Conservation (phyloP, 805 yeast genomes). For the Starmerella sirachaensis region DNA sequence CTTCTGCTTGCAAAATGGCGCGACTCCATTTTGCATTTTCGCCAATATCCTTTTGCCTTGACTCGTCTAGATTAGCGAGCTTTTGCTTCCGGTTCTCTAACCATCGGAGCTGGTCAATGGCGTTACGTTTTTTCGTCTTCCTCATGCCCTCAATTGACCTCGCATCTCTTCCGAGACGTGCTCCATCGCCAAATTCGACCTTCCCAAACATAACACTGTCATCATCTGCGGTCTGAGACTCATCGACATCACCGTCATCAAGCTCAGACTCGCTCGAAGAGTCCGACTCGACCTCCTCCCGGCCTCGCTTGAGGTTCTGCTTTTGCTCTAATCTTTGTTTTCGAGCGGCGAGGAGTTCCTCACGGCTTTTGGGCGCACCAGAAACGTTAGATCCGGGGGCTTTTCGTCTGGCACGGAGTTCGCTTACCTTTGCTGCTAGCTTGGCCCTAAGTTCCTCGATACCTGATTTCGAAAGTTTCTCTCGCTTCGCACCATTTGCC, state of each 20-base stretch:
- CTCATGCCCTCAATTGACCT: constrained; percentile 37
- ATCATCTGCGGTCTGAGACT: constrained; percentile 29
- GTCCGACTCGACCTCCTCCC: constrained; percentile 22
- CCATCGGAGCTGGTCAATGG: constrained; percentile 73
- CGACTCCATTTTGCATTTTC: constrained; percentile 78
- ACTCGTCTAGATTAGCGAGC: constrained; percentile 48
- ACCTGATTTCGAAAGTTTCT: constrained; percentile 29
- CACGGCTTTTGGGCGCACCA: constrained; percentile 67
- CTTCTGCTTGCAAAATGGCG: constrained; percentile 78
- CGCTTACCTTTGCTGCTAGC: constrained; percentile 59
- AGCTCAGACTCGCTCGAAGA: constrained; percentile 35
- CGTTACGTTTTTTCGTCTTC: constrained; percentile 58
- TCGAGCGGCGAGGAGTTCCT: constrained; percentile 35
- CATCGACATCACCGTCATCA: constrained; percentile 21
- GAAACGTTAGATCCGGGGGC: constrained; percentile 76
- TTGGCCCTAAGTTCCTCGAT: constrained; percentile 64
- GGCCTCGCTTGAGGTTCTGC: constrained; percentile 18
- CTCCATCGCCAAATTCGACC: constrained; percentile 72
- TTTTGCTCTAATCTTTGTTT: constrained; percentile 32
- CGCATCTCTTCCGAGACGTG: constrained; percentile 62
- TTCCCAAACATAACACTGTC: constrained; percentile 50
- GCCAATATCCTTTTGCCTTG: constrained; percentile 42
- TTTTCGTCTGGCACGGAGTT: constrained; percentile 65
- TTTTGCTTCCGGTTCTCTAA: constrained; percentile 64
- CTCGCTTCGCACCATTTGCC: no score